phyloP scores from a whole-genome alignment of 176 grass and related monocot genomes.

The Bothriochloa decipiens region DNA sequence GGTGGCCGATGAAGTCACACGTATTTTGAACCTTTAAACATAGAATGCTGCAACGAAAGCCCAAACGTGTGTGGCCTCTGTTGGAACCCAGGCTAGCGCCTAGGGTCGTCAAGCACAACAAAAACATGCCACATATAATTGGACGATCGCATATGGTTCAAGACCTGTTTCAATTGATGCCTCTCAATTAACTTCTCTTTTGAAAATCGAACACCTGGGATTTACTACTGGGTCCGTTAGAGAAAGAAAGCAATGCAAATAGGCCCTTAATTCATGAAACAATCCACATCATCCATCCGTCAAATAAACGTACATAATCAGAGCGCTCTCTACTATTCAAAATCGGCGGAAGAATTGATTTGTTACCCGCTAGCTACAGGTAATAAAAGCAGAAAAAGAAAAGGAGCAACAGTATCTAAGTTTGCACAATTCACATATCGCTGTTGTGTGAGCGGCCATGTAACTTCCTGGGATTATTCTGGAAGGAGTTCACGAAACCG shows the following conservation, averaged over 20 bases:
- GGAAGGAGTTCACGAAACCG: constrained; percentile 25
- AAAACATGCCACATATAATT: no score
- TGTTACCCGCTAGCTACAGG: background rate
- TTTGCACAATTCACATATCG: background rate
- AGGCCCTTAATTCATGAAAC: background rate
- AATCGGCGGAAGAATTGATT: background rate
- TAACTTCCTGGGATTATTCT: constrained; percentile 16
- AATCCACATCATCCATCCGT: background rate
- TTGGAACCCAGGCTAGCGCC: background rate
- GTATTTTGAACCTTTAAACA: background rate
- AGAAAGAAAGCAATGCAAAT: background rate
- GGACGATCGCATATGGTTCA: background rate
- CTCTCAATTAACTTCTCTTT: no score
- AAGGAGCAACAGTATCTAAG: no score
- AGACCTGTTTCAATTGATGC: background rate
- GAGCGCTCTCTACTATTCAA: background rate
- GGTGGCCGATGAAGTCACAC: background rate
- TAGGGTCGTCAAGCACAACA: no score
- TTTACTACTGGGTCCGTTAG: background rate
- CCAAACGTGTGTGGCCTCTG: background rate
- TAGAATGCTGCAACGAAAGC: background rate
- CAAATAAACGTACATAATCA: background rate
- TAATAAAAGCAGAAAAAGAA: background rate
- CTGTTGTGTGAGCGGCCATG: background rate
- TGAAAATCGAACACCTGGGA: background rate